A percentile compares a stretch with the other conserved stretches of the same genome.
Conservation (phyloP, 2,329 filamentous ascomycete species). For the Aspergillus nomiae region DNA sequence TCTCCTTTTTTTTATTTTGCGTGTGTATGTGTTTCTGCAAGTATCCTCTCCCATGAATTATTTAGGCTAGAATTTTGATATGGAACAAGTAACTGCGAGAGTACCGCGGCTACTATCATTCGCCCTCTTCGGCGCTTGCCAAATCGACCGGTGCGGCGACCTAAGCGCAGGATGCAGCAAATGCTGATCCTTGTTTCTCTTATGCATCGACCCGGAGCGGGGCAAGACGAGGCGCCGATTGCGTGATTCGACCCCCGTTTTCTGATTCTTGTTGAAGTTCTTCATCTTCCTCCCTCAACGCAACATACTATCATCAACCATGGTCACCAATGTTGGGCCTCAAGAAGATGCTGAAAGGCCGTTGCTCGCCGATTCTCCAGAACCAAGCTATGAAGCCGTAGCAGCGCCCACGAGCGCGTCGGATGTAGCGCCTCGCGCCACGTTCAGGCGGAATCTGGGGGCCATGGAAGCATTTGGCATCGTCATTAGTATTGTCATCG, state of each 20-base stretch:
- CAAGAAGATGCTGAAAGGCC: background rate
- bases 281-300: background rate
- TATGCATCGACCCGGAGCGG: too few relatives aligned
- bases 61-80: too few relatives aligned
- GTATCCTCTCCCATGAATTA: too few relatives aligned
- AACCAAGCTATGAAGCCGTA: background rate
- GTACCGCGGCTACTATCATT: too few relatives aligned
- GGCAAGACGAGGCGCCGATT: background rate
- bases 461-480: slow-evolving; percentile 21
- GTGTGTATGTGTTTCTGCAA: too few relatives aligned
- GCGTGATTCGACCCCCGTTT: background rate
- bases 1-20: too few relatives aligned
- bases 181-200: too few relatives aligned
- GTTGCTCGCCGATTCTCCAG: background rate
- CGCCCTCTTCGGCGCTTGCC: too few relatives aligned
- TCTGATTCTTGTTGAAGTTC: background rate
- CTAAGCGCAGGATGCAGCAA: too few relatives aligned
- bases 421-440: background rate
- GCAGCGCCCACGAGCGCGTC: background rate
- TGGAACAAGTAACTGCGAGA: too few relatives aligned
- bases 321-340: background rate
- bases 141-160: too few relatives aligned
- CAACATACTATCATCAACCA: background rate
- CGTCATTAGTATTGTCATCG: slow-evolving; percentile 24
- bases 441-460: slow-evolving; percentile 19